Evolutionary conservation across 768 basidiomycete genomes (phyloP).

Genomic region (Boletus edulis): DNA sequence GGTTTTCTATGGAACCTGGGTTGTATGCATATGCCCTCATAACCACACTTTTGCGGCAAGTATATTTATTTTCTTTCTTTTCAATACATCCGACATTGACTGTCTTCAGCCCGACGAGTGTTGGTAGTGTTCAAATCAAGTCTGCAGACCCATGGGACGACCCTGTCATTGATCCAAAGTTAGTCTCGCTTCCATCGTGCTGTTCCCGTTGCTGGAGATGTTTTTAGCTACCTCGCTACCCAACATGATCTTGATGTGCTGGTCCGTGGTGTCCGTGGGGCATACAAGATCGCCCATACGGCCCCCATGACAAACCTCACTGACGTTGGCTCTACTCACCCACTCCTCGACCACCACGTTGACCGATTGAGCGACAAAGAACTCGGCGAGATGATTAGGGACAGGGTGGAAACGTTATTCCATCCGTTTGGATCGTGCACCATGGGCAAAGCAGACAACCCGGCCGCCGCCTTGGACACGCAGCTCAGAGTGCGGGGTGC

Average conservation of each 20-base stretch:
- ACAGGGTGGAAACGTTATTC: slow-evolving; percentile 40
- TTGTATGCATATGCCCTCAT: slow-evolving; percentile 20
- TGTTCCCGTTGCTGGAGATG: background rate
- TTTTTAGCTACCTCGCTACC: slow-evolving; percentile 40
- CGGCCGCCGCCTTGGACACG: slow-evolving; percentile 42
- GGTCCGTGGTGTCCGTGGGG: slow-evolving; percentile 39
- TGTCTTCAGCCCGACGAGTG: slow-evolving; percentile 40
- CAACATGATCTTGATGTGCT: slow-evolving; percentile 39
- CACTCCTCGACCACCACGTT: slow-evolving; percentile 39
- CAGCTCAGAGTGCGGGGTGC: slow-evolving; percentile 43
- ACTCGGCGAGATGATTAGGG: slow-evolving; percentile 33
- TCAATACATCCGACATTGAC: background rate
- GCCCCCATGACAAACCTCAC: slow-evolving; percentile 38
- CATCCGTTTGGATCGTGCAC: slow-evolving; percentile 41
- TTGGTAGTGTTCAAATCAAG: slow-evolving; percentile 39
- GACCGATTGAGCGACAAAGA: slow-evolving; percentile 32
- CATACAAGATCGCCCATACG: slow-evolving; percentile 37
- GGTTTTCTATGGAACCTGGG: background rate
- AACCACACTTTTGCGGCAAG: slow-evolving; percentile 25
- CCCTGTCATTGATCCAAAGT: slow-evolving; percentile 47
- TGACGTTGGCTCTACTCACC: slow-evolving; percentile 29
- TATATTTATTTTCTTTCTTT: background rate
- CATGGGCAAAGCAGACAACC: slow-evolving; percentile 39
- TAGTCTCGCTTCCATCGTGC: slow-evolving; percentile 5
- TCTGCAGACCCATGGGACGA: slow-evolving; percentile 40